Evolutionary conservation across 108 stramenopile genomes (phyloP).

Genomic region (Skeletonema potamos): DNA sequence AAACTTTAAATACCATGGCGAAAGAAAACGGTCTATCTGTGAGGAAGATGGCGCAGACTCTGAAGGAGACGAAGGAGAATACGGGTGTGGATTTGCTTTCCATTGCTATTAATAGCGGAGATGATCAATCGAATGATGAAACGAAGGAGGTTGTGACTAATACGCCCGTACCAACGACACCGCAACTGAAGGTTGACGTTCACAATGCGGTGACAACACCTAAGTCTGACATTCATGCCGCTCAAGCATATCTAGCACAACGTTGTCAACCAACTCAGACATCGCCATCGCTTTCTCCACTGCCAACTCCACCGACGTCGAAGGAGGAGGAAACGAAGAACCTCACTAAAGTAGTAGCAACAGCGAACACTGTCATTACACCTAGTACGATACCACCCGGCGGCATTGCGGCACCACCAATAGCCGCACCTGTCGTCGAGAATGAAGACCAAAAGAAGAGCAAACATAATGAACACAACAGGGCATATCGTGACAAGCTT

Average conservation of each 20-base stretch:
- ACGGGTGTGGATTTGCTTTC: background rate
- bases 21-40: background rate
- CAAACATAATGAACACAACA: background rate
- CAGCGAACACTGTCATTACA: background rate
- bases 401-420: background rate
- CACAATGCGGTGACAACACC: background rate
- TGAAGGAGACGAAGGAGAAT: background rate
- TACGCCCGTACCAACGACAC: background rate
- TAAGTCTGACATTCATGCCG: background rate
- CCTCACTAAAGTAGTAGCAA: background rate
- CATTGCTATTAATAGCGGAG: background rate
- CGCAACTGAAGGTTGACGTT: background rate
- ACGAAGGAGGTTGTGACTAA: background rate
- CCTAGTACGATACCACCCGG: background rate
- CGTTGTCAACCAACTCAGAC: background rate
- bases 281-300: background rate
- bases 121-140: background rate
- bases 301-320: background rate
- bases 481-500: background rate
- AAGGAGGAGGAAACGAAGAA: background rate
- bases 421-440: background rate
- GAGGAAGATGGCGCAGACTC: background rate
- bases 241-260: background rate
- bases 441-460: background rate
- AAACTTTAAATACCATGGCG: background rate